phyloP scores from a whole-genome alignment of 2,329 filamentous ascomycete genomes.

The Fonsecaea monophora region DNA sequence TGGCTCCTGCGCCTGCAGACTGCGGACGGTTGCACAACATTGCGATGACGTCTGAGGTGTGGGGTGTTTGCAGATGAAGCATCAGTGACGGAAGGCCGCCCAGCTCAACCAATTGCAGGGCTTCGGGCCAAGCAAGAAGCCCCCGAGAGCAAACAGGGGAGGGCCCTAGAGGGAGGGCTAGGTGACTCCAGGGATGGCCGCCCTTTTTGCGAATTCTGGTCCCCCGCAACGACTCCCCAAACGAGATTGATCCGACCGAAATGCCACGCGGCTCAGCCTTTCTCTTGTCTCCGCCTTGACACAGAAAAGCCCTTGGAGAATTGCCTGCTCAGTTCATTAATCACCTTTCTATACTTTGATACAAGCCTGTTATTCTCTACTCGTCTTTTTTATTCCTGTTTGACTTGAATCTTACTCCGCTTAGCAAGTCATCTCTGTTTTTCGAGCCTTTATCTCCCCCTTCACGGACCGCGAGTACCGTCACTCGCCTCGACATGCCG shows the following conservation, averaged over 20 bases:
- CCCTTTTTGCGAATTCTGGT: background rate
- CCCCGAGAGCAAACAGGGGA: conserved; percentile 1
- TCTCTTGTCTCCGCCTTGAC: background rate
- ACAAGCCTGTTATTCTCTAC: conserved; percentile 1
- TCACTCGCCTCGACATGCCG: conserved; percentile 52
- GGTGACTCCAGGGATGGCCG: background rate
- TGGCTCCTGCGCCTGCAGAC: conserved; percentile 4
- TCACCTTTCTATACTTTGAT: background rate
- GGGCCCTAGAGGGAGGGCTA: background rate
- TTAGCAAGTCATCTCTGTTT: background rate
- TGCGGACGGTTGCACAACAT: background rate
- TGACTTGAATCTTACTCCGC: background rate
- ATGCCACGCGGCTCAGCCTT: conserved; percentile 21
- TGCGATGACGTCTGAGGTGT: conserved; percentile 23
- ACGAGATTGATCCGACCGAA: background rate
- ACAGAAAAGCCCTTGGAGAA: background rate
- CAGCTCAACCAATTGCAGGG: conserved; percentile 5
- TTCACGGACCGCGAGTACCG: background rate
- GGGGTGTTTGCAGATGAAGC: conserved; percentile 9
- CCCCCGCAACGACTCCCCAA: conserved; percentile 12
- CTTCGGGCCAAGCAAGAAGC: background rate
- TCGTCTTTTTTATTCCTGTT: background rate
- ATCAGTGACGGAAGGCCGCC: conserved; percentile 15
- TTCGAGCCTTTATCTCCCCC: background rate
- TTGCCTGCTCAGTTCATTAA: conserved; percentile 5